Evolutionary conservation across 2,329 filamentous ascomycete genomes (phyloP), one percentile per base, ranked within the genome.

Genomic region (Cercospora sojina): DNA sequence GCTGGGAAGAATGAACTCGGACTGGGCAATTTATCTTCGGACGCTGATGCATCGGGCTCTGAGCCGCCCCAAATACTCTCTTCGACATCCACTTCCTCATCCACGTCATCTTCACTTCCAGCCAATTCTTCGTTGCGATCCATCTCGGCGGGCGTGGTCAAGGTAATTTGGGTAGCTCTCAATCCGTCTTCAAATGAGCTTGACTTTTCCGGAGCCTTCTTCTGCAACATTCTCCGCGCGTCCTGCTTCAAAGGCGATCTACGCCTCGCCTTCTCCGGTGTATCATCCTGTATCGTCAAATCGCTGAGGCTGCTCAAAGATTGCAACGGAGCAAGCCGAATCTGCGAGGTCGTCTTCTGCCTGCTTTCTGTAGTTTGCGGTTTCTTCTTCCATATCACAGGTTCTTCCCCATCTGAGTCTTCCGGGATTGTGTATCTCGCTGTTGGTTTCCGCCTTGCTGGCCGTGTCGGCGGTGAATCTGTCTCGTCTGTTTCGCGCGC

Each of bases 61-160:
- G 74, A 74, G 12, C 73, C 76, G 57, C 76, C 76, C 73, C 73
- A 76, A 12, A 78, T 72, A 69, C 76, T 78, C 66, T 77, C 74
- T 57, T 78, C 76, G 3, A 75, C 57, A 47, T 78, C 75, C 7
- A 66, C 61, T 31, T 72, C 72, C 1, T 67, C 65, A 7, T 71
- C 47, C 12, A 56, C 31, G 13, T 57, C 47, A 12, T 51, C 8
- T 3, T 27, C 31, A 16, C 41, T 23, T 16, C 56, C 59, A 23
- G 18, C 6, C n/a, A 20, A 49, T n/a, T 62, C 47, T 5, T 41
- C 35, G 6, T 31, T 7, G 31, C 9, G 32, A 32, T 18, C 31
- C n/a, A 25, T 7, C 16, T 56, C 41, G 29, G 12, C 9, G 23
- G n/a, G 3, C 18, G 23, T 8, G 1, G 10, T n/a, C 5, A n/a